Percentiles rank a stretch among this genome's conserved stretches.
Evolutionary conservation across 2,329 filamentous ascomycete species (phyloP).

Genomic region (Chrysosporium keratinophilum): DNA sequence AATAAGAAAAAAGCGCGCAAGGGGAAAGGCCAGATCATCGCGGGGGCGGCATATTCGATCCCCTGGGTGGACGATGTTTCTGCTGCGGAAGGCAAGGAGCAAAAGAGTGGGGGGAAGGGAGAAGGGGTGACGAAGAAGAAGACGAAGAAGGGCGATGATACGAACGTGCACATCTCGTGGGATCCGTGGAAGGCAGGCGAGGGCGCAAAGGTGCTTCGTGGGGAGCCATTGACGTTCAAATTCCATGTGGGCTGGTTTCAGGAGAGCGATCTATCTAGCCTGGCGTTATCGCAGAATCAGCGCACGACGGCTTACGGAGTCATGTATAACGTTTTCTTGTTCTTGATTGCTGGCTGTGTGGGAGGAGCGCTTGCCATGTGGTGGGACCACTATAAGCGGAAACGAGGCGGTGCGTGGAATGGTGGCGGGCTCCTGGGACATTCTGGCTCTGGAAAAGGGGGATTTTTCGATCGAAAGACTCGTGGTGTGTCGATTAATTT

Average conservation of each 20-base stretch:
- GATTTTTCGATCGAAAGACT: constrained; percentile 39
- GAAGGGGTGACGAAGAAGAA: too few relatives aligned
- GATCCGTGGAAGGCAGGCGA: constrained; percentile 39
- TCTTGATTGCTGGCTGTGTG: constrained; percentile 28
- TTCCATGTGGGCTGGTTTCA: constrained; percentile 70
- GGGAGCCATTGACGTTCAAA: constrained; percentile 66
- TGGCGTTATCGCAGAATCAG: constrained; percentile 20
- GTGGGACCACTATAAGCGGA: constrained; percentile 27
- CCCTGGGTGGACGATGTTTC: constrained; percentile 49
- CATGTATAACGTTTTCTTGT: constrained; percentile 20
- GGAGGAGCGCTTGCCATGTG: constrained; percentile 30
- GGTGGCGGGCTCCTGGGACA: constrained; percentile 40
- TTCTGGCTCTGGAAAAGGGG: neutral
- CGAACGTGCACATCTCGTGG: constrained; percentile 29
- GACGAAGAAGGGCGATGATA: constrained; percentile 37
- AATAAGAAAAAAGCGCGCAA: constrained; percentile 21
- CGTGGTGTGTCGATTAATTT: constrained; percentile 40
- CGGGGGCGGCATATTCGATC: constrained; percentile 76
- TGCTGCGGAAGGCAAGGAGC: constrained; percentile 12
- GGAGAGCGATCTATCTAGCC: constrained; percentile 30
- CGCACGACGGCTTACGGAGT: constrained; percentile 11
- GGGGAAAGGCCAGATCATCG: constrained; percentile 70
- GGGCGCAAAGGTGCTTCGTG: constrained; percentile 64
- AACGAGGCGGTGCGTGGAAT: constrained; percentile 25
- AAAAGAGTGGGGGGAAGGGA: constrained; percentile 19